phyloP scores from a whole-genome alignment of 2,329 filamentous ascomycete genomes.

The Sordariomycetes sp. region DNA sequence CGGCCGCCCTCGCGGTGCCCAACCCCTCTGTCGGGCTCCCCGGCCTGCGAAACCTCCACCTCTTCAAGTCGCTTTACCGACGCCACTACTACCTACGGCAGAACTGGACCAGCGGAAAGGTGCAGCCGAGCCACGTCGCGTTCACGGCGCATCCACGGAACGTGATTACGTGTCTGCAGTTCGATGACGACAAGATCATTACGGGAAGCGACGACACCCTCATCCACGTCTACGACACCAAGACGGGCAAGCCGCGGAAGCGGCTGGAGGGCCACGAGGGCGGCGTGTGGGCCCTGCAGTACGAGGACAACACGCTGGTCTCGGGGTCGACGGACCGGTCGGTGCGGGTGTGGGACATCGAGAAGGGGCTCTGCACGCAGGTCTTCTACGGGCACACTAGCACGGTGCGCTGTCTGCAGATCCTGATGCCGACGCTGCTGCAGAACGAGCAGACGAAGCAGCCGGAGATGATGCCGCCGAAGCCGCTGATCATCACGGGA shows the following conservation, averaged over 20 bases:
- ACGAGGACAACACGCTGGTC: constrained; percentile 87
- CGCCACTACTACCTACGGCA: constrained; percentile 83
- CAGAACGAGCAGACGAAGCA: constrained; percentile 61
- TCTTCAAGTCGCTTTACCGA: constrained; percentile 94
- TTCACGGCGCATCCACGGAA: constrained; percentile 89
- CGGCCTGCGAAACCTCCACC: constrained; percentile 71
- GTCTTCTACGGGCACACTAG: constrained; percentile 97
- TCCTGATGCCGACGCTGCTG: constrained; percentile 75
- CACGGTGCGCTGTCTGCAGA: constrained; percentile 90
- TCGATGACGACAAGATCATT: constrained; percentile 95
- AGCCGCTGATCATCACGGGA: constrained; percentile 93
- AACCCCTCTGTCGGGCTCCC: constrained; percentile 72
- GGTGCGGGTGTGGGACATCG: constrained; percentile 99
- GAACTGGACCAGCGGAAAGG: constrained; percentile 80
- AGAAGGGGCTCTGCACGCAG: constrained; percentile 83
- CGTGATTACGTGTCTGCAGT: constrained; percentile 95
- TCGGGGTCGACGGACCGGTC: constrained; percentile 94
- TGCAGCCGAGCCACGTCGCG: constrained; percentile 82
- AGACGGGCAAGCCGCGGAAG: constrained; percentile 75
- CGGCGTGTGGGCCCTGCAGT: constrained; percentile 94
- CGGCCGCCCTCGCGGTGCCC: constrained; percentile 72
- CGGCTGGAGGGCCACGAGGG: constrained; percentile 90
- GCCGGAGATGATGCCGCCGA: constrained; percentile 80
- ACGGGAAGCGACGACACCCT: constrained; percentile 96
- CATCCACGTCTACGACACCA: constrained; percentile 96